Evolutionary conservation across 306 rosid genomes (phyloP).

Genomic region (Canavalia ensiformis): DNA sequence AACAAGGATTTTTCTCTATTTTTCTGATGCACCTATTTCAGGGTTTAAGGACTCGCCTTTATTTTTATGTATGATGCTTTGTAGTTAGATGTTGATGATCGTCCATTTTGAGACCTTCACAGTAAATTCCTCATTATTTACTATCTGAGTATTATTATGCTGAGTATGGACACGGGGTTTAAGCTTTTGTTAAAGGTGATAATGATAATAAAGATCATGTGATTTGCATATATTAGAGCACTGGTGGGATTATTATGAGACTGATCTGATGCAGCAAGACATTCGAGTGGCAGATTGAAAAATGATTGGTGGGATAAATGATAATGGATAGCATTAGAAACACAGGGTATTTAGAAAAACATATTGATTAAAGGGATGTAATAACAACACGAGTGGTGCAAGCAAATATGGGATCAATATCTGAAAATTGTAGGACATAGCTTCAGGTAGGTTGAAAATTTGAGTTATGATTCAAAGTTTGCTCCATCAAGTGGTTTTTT

Average conservation of each 20-base stretch:
- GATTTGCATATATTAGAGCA: not conserved
- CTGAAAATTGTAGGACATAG: not conserved
- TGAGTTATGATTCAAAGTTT: slow-evolving; percentile 5
- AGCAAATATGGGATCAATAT: not conserved
- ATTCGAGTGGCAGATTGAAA: slow-evolving; percentile 10
- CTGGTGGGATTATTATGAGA: not conserved
- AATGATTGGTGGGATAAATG: slow-evolving; percentile 13
- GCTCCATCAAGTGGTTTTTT: slow-evolving; percentile 1
- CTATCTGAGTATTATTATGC: slow-evolving; percentile 14
- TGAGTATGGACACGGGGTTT: slow-evolving; percentile 14
- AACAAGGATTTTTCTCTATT: not conserved
- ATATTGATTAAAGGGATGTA: not conserved
- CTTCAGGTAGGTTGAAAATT: not conserved
- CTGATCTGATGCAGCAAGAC: not conserved
- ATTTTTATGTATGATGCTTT: not conserved
- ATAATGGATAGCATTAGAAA: not conserved
- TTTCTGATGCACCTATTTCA: not conserved
- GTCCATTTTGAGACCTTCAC: slow-evolving; percentile 19
- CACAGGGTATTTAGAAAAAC: not conserved
- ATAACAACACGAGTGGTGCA: slow-evolving; percentile 10
- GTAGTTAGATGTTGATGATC: not conserved
- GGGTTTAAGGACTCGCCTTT: not conserved
- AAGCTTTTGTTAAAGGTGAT: not conserved
- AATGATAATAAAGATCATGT: not conserved
- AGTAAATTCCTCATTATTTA: slow-evolving; percentile 16